Conservation (phyloP, 129 eudicot species). For the Ambrosia artemisiifolia region DNA sequence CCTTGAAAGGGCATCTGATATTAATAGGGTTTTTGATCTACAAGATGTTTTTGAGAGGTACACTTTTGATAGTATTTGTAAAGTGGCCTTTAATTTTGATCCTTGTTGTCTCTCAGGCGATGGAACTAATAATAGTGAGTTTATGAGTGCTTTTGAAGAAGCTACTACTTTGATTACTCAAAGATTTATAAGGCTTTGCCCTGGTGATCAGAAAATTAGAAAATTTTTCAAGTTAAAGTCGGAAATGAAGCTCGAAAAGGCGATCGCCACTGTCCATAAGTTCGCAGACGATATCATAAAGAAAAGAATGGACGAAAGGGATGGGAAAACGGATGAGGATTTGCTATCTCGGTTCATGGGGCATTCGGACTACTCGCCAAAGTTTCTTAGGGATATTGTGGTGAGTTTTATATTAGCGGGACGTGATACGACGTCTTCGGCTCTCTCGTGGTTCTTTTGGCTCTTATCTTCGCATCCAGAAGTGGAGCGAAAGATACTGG, state of each 20-base stretch:
- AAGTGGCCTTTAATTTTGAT: slow-evolving; percentile 69
- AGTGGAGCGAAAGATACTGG: slow-evolving; percentile 41
- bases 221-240: slow-evolving; percentile 48
- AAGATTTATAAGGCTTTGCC: slow-evolving; percentile 53
- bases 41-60: slow-evolving; percentile 79
- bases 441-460: slow-evolving; percentile 85
- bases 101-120: slow-evolving; percentile 64
- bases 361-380: slow-evolving; percentile 40
- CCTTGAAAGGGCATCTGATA: slow-evolving; percentile 29
- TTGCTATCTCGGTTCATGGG: slow-evolving; percentile 68
- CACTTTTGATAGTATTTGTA: slow-evolving; percentile 80
- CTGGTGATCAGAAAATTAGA: slow-evolving; percentile 28
- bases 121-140: slow-evolving; percentile 41
- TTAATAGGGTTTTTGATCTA: slow-evolving; percentile 41
- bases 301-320: slow-evolving; percentile 39
- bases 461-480: slow-evolving; percentile 43
- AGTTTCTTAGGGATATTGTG: slow-evolving; percentile 56
- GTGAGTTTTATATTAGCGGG: slow-evolving; percentile 82
- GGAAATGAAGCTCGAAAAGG: slow-evolving; percentile 37
- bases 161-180: slow-evolving; percentile 58
- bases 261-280: slow-evolving; percentile 54
- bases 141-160: slow-evolving; percentile 81
- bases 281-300: slow-evolving; percentile 62
- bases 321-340: slow-evolving; percentile 44
- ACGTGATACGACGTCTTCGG: slow-evolving; percentile 78